These are phyloP conservation scores for Alternaria arbusti DNA, from an alignment of 2,329 filamentous ascomycete species.

Conservation along the genomic window DNA sequence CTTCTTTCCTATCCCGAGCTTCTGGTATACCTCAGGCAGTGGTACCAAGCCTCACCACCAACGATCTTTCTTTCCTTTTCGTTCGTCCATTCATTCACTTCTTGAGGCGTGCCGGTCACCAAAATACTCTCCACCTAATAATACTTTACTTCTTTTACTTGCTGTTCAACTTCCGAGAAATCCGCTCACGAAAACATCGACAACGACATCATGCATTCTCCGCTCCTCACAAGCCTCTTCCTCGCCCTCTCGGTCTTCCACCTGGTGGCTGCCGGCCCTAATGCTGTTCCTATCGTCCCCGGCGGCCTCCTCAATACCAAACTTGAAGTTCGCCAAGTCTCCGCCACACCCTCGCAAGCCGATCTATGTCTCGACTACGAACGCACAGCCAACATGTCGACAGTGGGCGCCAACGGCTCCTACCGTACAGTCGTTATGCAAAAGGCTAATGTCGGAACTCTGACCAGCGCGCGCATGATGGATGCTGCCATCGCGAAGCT, in stretches of 20 bases:
- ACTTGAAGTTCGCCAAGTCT: constrained; percentile 37
- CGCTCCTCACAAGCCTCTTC: constrained; percentile 33
- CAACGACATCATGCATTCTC: constrained; percentile 24
- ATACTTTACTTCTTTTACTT: constrained; percentile 14
- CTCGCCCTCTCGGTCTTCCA: constrained; percentile 35
- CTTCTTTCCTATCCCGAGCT: constrained; percentile 17
- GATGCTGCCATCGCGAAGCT: constrained; percentile 50
- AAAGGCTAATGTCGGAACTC: constrained; percentile 52
- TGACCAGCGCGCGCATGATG: constrained; percentile 49
- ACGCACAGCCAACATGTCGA: constrained; percentile 56
- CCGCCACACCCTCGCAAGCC: constrained; percentile 27
- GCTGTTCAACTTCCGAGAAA: neutral
- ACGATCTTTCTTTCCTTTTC: constrained; percentile 11
- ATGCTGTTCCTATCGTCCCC: constrained; percentile 10
- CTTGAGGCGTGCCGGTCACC: constrained; percentile 41
- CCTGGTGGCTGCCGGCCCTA: constrained; percentile 20
- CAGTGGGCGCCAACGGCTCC: constrained; percentile 54
- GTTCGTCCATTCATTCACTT: constrained; percentile 24
- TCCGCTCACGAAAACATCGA: neutral
- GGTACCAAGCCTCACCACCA: constrained; percentile 9
- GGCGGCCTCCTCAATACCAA: constrained; percentile 12
- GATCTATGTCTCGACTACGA: constrained; percentile 53
- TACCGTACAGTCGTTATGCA: constrained; percentile 56
- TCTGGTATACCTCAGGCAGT: constrained; percentile 31
- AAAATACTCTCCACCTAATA: constrained; percentile 12